Evolutionary conservation across 106 monocot species (phyloP).

Genomic region (Acorus gramineus): DNA sequence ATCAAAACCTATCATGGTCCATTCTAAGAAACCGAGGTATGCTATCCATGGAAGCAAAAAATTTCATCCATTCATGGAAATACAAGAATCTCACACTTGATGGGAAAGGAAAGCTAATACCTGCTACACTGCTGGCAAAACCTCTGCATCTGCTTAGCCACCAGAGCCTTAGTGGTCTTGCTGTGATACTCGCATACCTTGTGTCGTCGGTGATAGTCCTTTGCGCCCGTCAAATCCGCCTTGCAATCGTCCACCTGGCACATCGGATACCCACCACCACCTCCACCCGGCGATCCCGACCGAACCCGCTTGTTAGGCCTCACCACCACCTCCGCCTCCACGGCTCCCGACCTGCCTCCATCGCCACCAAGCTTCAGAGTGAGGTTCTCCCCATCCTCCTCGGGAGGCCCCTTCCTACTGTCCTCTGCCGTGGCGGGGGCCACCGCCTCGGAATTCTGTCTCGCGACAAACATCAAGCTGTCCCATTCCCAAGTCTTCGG

Average conservation of each 20-base stretch:
- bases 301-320: slow-evolving; percentile 34
- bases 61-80: no score
- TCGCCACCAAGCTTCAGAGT: slow-evolving; percentile 26
- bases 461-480: slow-evolving; percentile 23
- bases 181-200: slow-evolving; percentile 94
- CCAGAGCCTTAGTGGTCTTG: slow-evolving; percentile 75
- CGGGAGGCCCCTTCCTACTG: not conserved
- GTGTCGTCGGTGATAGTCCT: slow-evolving; percentile 94
- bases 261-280: slow-evolving; percentile 40
- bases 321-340: slow-evolving; percentile 1
- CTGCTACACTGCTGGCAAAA: slow-evolving; percentile 99
- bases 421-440: not conserved
- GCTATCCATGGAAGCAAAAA: no score
- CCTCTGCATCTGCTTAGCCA: slow-evolving; percentile 84
- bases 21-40: no score
- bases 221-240: slow-evolving; percentile 65
- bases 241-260: slow-evolving; percentile 92
- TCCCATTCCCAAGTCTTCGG: slow-evolving; percentile 31
- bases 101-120: slow-evolving; percentile 17
- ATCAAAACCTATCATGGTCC: no score
- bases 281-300: slow-evolving; percentile 27
- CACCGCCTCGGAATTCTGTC: slow-evolving; percentile 2
- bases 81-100: no score
- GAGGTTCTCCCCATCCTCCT: slow-evolving; percentile 12
- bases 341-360: slow-evolving; percentile 7